Conservation (phyloP, 2,329 filamentous ascomycete genomes). For the Calonectria crousiana region DNA sequence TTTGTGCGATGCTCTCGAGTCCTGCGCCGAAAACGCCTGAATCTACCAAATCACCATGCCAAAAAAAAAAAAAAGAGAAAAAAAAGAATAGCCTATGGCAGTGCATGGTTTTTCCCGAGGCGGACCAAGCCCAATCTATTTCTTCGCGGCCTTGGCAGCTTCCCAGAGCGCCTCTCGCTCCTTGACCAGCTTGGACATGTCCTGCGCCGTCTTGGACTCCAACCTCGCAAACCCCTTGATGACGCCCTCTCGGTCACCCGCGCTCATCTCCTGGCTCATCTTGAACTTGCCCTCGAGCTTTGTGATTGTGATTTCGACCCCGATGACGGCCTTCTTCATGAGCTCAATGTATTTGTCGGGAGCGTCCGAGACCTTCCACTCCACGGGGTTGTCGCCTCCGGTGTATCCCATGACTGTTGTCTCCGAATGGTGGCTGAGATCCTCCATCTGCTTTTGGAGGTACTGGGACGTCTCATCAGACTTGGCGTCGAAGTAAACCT, state of each 20-base stretch:
- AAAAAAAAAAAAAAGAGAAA: too few species aligned
- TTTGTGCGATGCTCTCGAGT: background rate
- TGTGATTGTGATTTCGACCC: conserved; percentile 69
- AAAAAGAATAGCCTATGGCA: background rate
- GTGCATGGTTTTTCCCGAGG: too few species aligned
- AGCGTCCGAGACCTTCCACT: conserved; percentile 70
- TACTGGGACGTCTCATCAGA: conserved; percentile 57
- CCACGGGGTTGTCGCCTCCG: conserved; percentile 46
- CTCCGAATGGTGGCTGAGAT: conserved; percentile 66
- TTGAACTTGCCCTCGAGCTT: conserved; percentile 73
- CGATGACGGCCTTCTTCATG: conserved; percentile 70
- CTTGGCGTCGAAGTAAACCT: conserved; percentile 64
- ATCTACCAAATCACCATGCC: background rate
- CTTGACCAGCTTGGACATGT: conserved; percentile 50
- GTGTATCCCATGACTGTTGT: conserved; percentile 68
- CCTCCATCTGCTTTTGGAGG: conserved; percentile 63
- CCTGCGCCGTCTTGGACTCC: conserved; percentile 44
- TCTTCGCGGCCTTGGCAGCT: conserved; percentile 26
- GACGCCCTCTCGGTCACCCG: conserved; percentile 68
- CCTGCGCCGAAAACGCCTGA: background rate
- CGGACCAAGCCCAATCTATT: background rate
- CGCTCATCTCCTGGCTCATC: conserved; percentile 72
- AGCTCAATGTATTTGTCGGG: conserved; percentile 67
- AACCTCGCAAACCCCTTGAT: conserved; percentile 64
- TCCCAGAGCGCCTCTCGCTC: conserved; percentile 46